A percentile compares a stretch with the other conserved stretches of the same genome.
These are phyloP conservation scores for Hortiboletus campestris DNA, from an alignment of 768 basidiomycete genomes.

Conservation along the genomic window DNA sequence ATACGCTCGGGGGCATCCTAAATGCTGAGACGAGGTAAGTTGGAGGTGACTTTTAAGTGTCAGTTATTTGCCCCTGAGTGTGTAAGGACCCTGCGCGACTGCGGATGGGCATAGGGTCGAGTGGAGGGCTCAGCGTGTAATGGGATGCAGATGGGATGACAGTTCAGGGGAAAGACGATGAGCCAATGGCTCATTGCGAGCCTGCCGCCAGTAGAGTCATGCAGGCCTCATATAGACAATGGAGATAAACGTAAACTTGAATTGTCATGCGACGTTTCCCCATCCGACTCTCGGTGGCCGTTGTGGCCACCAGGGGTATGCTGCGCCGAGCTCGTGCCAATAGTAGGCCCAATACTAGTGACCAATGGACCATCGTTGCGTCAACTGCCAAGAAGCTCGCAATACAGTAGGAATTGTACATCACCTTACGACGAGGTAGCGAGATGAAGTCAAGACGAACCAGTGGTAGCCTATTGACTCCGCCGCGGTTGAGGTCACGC, in stretches of 20 bases:
- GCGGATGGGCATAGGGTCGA: background rate
- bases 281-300: background rate
- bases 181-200: background rate
- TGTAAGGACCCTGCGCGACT: background rate
- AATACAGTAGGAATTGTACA: background rate
- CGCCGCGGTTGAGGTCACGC: too few relatives aligned
- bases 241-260: background rate
- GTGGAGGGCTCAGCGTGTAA: background rate
- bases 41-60: background rate
- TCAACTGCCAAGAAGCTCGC: too few relatives aligned
- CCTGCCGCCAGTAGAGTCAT: background rate
- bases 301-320: background rate
- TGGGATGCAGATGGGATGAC: background rate
- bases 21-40: background rate
- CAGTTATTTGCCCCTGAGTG: background rate
- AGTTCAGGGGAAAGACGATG: background rate
- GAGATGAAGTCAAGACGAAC: too few relatives aligned
- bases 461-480: too few relatives aligned
- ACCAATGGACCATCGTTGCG: background rate
- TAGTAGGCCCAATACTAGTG: too few relatives aligned
- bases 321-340: background rate
- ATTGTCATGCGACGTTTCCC: background rate
- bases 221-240: background rate
- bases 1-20: constrained; percentile 6
- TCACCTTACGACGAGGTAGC: background rate